Conservation (phyloP, 352 stramenopile genomes). For the Globisporangium cystogenes region DNA sequence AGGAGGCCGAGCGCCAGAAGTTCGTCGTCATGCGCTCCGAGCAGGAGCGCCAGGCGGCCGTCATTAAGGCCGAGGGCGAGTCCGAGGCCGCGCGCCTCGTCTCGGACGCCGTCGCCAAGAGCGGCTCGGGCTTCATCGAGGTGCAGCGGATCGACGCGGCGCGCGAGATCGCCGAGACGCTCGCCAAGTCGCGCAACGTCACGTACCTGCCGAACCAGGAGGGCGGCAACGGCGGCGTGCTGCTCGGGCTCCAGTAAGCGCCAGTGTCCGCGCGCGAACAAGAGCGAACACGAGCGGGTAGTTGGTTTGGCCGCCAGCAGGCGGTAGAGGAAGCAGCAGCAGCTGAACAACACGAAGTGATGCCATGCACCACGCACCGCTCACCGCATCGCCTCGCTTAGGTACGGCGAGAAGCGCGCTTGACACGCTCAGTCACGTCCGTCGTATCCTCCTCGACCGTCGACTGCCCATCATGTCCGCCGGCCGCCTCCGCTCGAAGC, state of each 20-base stretch:
- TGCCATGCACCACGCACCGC: neutral
- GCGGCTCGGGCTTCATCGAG: constrained; percentile 98
- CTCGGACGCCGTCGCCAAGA: constrained; percentile 97
- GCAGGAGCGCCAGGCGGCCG: constrained; percentile 93
- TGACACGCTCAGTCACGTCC: no score
- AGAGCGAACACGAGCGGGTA: no score
- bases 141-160: constrained; percentile 99
- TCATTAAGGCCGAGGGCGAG: constrained; percentile 96
- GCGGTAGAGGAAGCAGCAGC: neutral
- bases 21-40: constrained; percentile 99
- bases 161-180: constrained; percentile 98
- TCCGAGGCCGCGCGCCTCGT: constrained; percentile 97
- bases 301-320: neutral
- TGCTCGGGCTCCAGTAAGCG: constrained; percentile 77
- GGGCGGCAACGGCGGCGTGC: constrained; percentile 76
- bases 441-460: no score
- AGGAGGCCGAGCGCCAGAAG: constrained; percentile 99
- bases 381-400: neutral
- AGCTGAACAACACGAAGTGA: neutral
- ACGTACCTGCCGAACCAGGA: constrained; percentile 96
- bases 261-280: no score
- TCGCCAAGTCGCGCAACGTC: constrained; percentile 97
- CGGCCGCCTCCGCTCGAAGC: neutral
- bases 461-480: no score
- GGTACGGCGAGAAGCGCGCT: neutral